Evolutionary conservation across 2,329 filamentous ascomycete genomes (phyloP), one percentile per base, ranked within the genome.

Genomic region (Hypoxylon sp.): DNA sequence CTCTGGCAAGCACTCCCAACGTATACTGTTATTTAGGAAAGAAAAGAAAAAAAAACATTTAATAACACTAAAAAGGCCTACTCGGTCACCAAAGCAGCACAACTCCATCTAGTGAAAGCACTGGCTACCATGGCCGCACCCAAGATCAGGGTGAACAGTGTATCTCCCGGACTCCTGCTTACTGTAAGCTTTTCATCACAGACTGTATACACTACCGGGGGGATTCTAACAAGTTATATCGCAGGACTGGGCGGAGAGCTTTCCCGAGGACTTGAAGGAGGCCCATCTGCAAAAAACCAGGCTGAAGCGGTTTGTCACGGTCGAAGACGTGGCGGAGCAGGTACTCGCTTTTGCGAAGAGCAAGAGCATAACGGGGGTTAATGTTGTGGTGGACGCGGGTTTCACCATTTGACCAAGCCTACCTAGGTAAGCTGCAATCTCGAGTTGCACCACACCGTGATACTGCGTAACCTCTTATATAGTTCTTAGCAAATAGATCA

Each of bases 11-110:
- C 52, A 19, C n/a, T n/a, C n/a, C n/a, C n/a, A n/a, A n/a, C n/a
- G n/a, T n/a, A n/a, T n/a, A n/a, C n/a, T n/a, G n/a, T n/a, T n/a
- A n/a, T n/a, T n/a, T n/a, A n/a, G n/a, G n/a, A n/a, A n/a, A n/a
- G n/a, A n/a, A n/a, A n/a, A n/a, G n/a, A n/a, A n/a, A n/a, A n/a
- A n/a, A n/a, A n/a, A n/a, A n/a, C n/a, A n/a, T n/a, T n/a, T 42
- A 27, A 3, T 32, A 51, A 40, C 21, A 34, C 19, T 11, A 20
- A 15, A 27, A 35, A 80, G 86, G 82, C 90, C 3, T 94, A 94
- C 64, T 78, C 84, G 0, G 86, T 92, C 12, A 89, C 88, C 26
- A 94, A 94, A 68, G 82, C 89, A 0, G 90, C 90, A 7, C 82
- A 87, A 50, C 71, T 85, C 26, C 82, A 86, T 63, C 73, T 86